Conservation (phyloP, 2,329 filamentous ascomycete species). For the Sphaerulina populicola region DNA sequence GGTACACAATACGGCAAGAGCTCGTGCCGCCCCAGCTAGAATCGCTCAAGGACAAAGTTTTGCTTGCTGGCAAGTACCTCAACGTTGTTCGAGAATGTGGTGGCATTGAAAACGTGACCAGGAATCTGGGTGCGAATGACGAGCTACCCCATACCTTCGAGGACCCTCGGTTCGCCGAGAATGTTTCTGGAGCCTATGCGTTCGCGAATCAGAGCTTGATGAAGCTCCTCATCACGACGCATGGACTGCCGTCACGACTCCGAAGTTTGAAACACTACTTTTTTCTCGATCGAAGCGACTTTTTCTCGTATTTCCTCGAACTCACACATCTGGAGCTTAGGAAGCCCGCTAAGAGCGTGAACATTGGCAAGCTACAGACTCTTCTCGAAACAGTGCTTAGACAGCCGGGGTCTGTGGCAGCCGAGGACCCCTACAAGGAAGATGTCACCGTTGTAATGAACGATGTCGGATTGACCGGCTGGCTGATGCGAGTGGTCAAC, state of each 20-base stretch:
- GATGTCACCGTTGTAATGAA: slow-evolving; percentile 98
- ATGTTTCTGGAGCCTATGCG: slow-evolving; percentile 90
- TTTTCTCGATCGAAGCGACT: slow-evolving; percentile 95
- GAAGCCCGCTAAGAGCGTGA: slow-evolving; percentile 80
- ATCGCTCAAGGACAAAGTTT: slow-evolving; percentile 83
- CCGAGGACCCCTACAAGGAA: slow-evolving; percentile 93
- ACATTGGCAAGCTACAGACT: slow-evolving; percentile 86
- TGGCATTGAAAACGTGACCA: slow-evolving; percentile 59
- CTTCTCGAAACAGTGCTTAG: slow-evolving; percentile 90
- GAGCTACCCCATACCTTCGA: slow-evolving; percentile 91
- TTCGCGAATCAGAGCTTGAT: slow-evolving; percentile 91
- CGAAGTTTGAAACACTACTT: slow-evolving; percentile 97
- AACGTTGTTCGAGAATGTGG: slow-evolving; percentile 97
- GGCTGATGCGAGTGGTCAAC: slow-evolving; percentile 90
- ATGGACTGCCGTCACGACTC: slow-evolving; percentile 77
- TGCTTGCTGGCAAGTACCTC: slow-evolving; percentile 92
- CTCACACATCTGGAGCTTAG: slow-evolving; percentile 73
- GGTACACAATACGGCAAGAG: slow-evolving; percentile 87
- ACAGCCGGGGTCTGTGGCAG: slow-evolving; percentile 90
- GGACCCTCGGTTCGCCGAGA: slow-evolving; percentile 83
- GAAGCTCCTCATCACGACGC: slow-evolving; percentile 82
- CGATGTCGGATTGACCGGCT: slow-evolving; percentile 83
- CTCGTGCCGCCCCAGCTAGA: slow-evolving; percentile 89
- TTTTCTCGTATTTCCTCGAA: slow-evolving; percentile 96
- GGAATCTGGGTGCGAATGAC: slow-evolving; percentile 69